Evolutionary conservation across 306 rosid genomes (phyloP).

Genomic region (Morella rubra): DNA sequence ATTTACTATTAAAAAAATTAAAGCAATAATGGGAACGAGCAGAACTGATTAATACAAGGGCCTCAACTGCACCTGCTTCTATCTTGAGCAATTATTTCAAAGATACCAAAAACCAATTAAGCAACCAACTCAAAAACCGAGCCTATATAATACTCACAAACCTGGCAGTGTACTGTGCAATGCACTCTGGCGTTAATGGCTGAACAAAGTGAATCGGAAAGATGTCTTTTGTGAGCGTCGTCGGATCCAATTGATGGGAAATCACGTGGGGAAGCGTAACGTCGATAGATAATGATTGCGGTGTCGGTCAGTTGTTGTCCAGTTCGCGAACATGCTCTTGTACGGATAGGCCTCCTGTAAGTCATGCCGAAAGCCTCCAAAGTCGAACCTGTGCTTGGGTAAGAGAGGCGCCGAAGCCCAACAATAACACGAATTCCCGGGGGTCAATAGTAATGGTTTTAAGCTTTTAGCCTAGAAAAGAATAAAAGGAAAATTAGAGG

Average conservation of each 20-base stretch:
- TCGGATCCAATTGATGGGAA: slow-evolving; percentile 28
- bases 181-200: slow-evolving; percentile 10
- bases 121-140: slow-evolving; percentile 29
- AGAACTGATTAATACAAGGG: slow-evolving; percentile 19
- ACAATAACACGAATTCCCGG: too few species aligned
- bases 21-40: slow-evolving; percentile 8
- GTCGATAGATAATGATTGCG: slow-evolving; percentile 31
- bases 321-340: neutral
- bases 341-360: neutral
- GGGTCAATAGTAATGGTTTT: too few species aligned
- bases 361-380: too few species aligned
- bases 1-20: slow-evolving; percentile 1
- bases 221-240: slow-evolving; percentile 27
- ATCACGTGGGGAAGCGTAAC: slow-evolving; percentile 29
- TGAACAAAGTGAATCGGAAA: slow-evolving; percentile 24
- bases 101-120: slow-evolving; percentile 30
- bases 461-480: too few species aligned
- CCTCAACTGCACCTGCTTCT: slow-evolving; percentile 15
- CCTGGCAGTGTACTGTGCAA: neutral
- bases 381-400: too few species aligned
- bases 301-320: slow-evolving; percentile 37
- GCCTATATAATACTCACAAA: neutral
- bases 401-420: too few species aligned
- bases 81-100: slow-evolving; percentile 6
- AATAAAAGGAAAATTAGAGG: too few species aligned